Conservation (phyloP, 352 stramenopile species). For the Phytophthora pisi region DNA sequence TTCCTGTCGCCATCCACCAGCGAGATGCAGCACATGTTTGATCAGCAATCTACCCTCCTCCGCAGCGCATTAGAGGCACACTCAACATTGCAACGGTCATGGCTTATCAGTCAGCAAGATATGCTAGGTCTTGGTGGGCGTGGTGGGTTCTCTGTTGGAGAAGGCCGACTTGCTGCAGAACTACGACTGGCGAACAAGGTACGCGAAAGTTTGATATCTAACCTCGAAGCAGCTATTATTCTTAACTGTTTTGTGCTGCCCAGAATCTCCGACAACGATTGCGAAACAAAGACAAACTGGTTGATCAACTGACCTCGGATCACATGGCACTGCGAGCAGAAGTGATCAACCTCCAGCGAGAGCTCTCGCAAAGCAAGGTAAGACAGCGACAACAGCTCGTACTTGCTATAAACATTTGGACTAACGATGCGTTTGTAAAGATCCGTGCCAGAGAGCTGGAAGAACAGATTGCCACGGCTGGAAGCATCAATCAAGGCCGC, state of each 20-base stretch:
- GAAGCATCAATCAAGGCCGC: conserved; percentile 5
- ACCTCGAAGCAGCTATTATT: neutral
- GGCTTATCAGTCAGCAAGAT: conserved; percentile 78
- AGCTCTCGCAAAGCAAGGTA: conserved; percentile 72
- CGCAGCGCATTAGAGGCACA: conserved; percentile 76
- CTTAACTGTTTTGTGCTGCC: conserved; percentile 13
- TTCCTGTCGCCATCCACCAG: conserved; percentile 85
- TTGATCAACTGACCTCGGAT: conserved; percentile 82
- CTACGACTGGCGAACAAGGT: conserved; percentile 87
- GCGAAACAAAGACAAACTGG: conserved; percentile 83
- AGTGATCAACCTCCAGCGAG: conserved; percentile 62
- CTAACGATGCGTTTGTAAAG: conserved; percentile 12
- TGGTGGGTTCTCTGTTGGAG: conserved; percentile 74
- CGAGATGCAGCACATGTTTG: conserved; percentile 91
- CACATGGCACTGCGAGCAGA: conserved; percentile 63
- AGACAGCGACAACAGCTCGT: neutral
- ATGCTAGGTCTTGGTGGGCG: conserved; percentile 60
- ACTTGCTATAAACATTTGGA: neutral
- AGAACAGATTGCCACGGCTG: conserved; percentile 20
- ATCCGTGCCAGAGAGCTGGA: conserved; percentile 45
- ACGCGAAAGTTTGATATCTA: conserved; percentile 4
- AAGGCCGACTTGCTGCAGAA: conserved; percentile 81
- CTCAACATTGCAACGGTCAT: conserved; percentile 74
- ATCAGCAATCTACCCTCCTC: conserved; percentile 79
- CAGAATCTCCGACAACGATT: conserved; percentile 83